Evolutionary conservation across 257 asterid species (phyloP).

Genomic region (Thymus quinquecostatus): DNA sequence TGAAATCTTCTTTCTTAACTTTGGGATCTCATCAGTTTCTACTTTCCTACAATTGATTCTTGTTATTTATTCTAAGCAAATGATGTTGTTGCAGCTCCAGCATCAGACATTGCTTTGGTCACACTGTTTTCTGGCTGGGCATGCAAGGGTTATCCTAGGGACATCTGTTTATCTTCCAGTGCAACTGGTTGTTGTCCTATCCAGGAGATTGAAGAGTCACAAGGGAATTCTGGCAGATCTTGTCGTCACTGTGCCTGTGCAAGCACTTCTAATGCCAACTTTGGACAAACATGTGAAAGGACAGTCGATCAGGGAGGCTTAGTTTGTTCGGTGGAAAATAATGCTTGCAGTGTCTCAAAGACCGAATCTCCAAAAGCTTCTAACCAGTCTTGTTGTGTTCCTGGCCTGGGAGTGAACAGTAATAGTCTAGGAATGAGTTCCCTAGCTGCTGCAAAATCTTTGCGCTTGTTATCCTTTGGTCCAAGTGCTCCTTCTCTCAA

Average conservation of each 20-base stretch:
- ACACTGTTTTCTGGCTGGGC: slow-evolving; percentile 99
- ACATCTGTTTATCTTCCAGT: slow-evolving; percentile 67
- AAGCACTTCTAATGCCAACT: slow-evolving; percentile 37
- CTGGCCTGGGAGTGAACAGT: slow-evolving; percentile 84
- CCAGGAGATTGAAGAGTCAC: slow-evolving; percentile 43
- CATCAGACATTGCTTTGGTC: slow-evolving; percentile 84
- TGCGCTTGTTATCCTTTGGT: slow-evolving; percentile 78
- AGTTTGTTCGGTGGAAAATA: slow-evolving; percentile 44
- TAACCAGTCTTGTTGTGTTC: slow-evolving; percentile 91
- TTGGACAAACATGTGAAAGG: slow-evolving; percentile 41
- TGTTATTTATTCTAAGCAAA: slow-evolving; percentile 31
- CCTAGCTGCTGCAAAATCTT: slow-evolving; percentile 70
- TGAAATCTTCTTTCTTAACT: slow-evolving; percentile 22
- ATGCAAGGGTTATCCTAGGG: slow-evolving; percentile 80
- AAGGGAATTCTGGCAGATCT: slow-evolving; percentile 40
- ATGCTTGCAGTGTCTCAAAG: slow-evolving; percentile 37
- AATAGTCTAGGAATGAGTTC: slow-evolving; percentile 67
- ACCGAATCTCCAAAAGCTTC: slow-evolving; percentile 51
- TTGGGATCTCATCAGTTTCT: slow-evolving; percentile 7
- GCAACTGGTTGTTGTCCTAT: slow-evolving; percentile 68
- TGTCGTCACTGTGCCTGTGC: slow-evolving; percentile 60
- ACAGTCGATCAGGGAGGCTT: slow-evolving; percentile 44
- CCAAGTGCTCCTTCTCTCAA: slow-evolving; percentile 87
- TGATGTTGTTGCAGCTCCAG: slow-evolving; percentile 71
- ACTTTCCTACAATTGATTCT: slow-evolving; percentile 24